These are phyloP conservation scores for Eucalyptus dawsonii DNA, from an alignment of 345 rosid species.

Conservation along the genomic window DNA sequence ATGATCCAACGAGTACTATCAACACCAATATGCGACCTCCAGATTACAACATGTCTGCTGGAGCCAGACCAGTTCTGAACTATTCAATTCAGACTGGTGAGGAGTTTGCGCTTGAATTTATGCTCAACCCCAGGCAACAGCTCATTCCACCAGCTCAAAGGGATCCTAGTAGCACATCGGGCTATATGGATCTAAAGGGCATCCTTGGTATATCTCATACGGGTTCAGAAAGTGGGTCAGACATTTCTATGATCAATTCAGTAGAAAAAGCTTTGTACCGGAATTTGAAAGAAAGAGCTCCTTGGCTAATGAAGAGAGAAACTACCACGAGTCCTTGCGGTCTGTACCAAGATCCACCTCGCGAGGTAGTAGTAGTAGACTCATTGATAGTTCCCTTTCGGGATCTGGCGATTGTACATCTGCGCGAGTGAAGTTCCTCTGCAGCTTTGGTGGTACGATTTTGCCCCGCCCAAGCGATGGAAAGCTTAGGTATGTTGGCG, in stretches of 20 bases:
- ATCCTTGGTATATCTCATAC: conserved; percentile 32
- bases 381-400: conserved; percentile 18
- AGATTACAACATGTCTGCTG: conserved; percentile 14
- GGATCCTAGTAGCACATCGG: conserved; percentile 27
- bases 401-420: conserved; percentile 16
- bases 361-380: conserved; percentile 23
- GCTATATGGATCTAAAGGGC: conserved; percentile 37
- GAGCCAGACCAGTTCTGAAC: conserved; percentile 54
- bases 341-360: conserved; percentile 22
- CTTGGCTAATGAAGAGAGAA: conserved; percentile 16
- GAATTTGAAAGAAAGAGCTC: conserved; percentile 26
- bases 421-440: conserved; percentile 41
- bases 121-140: conserved; percentile 47
- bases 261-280: conserved; percentile 20
- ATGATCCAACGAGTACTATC: conserved; percentile 42
- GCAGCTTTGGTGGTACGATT: conserved; percentile 72
- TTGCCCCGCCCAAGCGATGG: conserved; percentile 63
- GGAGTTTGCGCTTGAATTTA: conserved; percentile 72
- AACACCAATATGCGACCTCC: conserved; percentile 39
- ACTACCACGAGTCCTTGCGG: conserved; percentile 22
- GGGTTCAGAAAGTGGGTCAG: conserved; percentile 39
- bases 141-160: conserved; percentile 14
- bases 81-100: conserved; percentile 72
- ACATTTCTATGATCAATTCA: conserved; percentile 17
- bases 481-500: conserved; percentile 67